Conservation (phyloP, 805 yeast genomes). For the Maudiozyma pseudohumilis region DNA sequence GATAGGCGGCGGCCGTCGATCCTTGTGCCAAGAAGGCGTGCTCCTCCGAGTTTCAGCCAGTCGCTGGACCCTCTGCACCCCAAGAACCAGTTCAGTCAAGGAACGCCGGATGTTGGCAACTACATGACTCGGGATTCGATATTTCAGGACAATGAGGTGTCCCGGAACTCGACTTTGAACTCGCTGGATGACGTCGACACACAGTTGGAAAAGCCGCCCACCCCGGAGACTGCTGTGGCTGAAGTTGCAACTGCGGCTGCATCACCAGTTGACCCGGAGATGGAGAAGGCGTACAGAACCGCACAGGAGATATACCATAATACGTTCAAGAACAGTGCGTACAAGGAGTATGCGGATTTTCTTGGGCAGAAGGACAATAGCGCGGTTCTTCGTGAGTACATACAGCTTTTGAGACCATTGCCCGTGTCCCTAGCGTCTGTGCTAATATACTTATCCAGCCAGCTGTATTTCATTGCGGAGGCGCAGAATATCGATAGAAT, state of each 20-base stretch:
- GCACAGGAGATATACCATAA: constrained; percentile 30
- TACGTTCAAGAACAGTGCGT: constrained; percentile 22
- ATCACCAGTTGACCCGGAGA: not conserved
- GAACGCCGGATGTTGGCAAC: too few species aligned
- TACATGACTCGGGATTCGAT: not conserved
- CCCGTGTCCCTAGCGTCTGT: constrained; percentile 45
- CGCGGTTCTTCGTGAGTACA: constrained; percentile 28
- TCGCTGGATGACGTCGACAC: too few species aligned
- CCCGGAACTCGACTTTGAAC: not conserved
- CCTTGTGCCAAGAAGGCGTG: not conserved
- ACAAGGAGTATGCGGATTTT: constrained; percentile 36
- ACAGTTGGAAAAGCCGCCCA: too few species aligned
- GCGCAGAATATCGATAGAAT: constrained; percentile 72
- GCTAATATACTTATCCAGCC: constrained; percentile 51
- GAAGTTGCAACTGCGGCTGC: too few species aligned
- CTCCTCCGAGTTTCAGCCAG: not conserved
- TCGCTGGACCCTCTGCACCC: not conserved
- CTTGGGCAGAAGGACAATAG: constrained; percentile 29
- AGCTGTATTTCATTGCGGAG: constrained; percentile 70
- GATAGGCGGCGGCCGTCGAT: not conserved
- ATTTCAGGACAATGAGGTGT: not conserved
- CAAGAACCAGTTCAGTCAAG: not conserved
- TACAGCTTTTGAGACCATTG: constrained; percentile 35
- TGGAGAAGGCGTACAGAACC: constrained; percentile 4
- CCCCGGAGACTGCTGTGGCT: too few species aligned